phyloP scores from a whole-genome alignment of 2,329 filamentous ascomycete genomes.

The Colletotrichum navitas region DNA sequence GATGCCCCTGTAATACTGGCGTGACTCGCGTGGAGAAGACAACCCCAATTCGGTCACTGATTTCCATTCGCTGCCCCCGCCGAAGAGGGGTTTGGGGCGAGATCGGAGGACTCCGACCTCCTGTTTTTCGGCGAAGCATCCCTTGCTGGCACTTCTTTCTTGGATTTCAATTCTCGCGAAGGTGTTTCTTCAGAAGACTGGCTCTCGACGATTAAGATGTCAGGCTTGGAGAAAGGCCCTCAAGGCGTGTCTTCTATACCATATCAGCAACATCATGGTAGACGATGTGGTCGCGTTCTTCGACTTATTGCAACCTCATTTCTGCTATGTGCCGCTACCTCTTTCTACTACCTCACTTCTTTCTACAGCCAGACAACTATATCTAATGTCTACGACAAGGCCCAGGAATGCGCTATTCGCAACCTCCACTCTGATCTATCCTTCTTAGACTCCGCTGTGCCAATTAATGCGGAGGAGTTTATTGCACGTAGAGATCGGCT shows the following conservation, averaged over 20 bases:
- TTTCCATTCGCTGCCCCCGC: conserved; percentile 19
- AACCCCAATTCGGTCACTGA: conserved; percentile 17
- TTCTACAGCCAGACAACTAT: neutral
- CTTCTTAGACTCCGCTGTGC: conserved; percentile 63
- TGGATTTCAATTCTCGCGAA: neutral
- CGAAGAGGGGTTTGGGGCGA: conserved; percentile 22
- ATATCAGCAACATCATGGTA: neutral
- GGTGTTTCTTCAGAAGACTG: neutral
- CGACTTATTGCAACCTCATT: conserved; percentile 14
- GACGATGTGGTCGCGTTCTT: neutral
- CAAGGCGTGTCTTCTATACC: neutral
- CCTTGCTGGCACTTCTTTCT: neutral
- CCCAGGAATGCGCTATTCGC: conserved; percentile 62
- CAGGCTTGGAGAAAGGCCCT: neutral
- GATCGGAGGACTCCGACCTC: conserved; percentile 29
- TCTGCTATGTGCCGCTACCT: conserved; percentile 9
- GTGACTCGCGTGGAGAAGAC: conserved; percentile 22
- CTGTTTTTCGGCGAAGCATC: conserved; percentile 14
- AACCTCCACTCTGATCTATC: conserved; percentile 63
- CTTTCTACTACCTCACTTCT: conserved; percentile 2
- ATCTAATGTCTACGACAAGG: conserved; percentile 21
- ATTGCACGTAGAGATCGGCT: conserved; percentile 67
- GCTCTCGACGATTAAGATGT: neutral
- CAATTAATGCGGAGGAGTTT: conserved; percentile 65
- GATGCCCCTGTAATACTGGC: conserved; percentile 7